Conservation (phyloP, 2,329 filamentous ascomycete species). For the Tolypocladium nubicola region DNA sequence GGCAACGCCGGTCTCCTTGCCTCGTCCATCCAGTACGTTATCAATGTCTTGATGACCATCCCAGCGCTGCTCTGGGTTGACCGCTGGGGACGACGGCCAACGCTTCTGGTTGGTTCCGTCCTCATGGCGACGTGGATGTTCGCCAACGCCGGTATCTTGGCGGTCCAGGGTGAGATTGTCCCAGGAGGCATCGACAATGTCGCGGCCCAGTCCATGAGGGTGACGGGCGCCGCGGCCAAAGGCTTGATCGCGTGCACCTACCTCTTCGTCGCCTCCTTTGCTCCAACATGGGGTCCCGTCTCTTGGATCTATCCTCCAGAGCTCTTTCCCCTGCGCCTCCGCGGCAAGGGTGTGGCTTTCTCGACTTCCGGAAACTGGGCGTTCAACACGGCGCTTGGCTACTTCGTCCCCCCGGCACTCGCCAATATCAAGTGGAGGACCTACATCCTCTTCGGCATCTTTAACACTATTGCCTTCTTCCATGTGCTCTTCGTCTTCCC, state of each 20-base stretch:
- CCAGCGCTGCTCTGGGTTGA: conserved; percentile 68
- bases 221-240: conserved; percentile 35
- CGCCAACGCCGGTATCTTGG: conserved; percentile 41
- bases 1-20: conserved; percentile 41
- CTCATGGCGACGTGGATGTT: conserved; percentile 55
- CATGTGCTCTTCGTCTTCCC: conserved; percentile 46
- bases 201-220: conserved; percentile 35
- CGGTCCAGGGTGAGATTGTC: conserved; percentile 29
- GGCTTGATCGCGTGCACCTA: conserved; percentile 59
- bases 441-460: conserved; percentile 43
- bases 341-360: conserved; percentile 43
- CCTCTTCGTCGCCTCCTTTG: conserved; percentile 44
- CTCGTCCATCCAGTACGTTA: conserved; percentile 51
- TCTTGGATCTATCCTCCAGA: conserved; percentile 51
- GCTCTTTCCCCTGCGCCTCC: conserved; percentile 33
- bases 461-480: conserved; percentile 37
- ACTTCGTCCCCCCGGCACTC: conserved; percentile 26
- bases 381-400: conserved; percentile 28
- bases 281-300: conserved; percentile 37
- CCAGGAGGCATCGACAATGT: conserved; percentile 36
- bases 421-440: conserved; percentile 36
- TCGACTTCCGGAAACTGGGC: conserved; percentile 34
- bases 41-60: conserved; percentile 72
- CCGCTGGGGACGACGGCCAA: conserved; percentile 60
- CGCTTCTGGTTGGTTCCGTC: conserved; percentile 54